These are phyloP conservation scores for Simplicillium sp. DNA, from an alignment of 2,329 filamentous ascomycete genomes.

Conservation along the genomic window DNA sequence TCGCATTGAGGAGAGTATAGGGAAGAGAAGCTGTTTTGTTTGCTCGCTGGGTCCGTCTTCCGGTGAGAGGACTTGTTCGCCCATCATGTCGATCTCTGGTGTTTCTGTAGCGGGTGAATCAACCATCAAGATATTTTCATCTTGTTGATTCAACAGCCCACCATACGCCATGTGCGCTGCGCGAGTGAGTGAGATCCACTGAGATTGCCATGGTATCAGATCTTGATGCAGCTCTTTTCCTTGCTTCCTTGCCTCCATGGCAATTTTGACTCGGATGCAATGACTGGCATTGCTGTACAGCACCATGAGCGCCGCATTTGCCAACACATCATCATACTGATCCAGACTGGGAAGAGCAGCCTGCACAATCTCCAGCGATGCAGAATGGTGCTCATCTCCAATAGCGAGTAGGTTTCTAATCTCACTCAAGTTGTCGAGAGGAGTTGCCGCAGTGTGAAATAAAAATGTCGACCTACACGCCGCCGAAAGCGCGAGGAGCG, in stretches of 20 bases:
- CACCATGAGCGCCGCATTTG: slow-evolving; percentile 31
- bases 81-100: neutral
- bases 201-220: slow-evolving; percentile 20
- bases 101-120: neutral
- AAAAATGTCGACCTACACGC: slow-evolving; percentile 20
- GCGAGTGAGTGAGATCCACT: slow-evolving; percentile 27
- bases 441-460: neutral
- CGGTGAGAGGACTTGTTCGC: neutral
- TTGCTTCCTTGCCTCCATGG: slow-evolving; percentile 10
- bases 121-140: neutral
- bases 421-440: neutral
- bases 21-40: neutral
- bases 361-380: slow-evolving; percentile 26
- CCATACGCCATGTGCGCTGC: slow-evolving; percentile 22
- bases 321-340: slow-evolving; percentile 22
- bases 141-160: slow-evolving; percentile 15
- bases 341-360: slow-evolving; percentile 13
- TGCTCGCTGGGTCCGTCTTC: neutral
- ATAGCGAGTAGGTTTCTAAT: slow-evolving; percentile 13
- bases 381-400: slow-evolving; percentile 25
- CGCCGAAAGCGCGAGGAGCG: slow-evolving; percentile 29
- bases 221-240: slow-evolving; percentile 11
- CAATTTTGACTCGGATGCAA: slow-evolving; percentile 22
- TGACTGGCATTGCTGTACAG: slow-evolving; percentile 29
- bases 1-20: neutral